Base-by-base conservation (phyloP, 805 yeast genomes). In the Barnettozyma californica region DNA sequence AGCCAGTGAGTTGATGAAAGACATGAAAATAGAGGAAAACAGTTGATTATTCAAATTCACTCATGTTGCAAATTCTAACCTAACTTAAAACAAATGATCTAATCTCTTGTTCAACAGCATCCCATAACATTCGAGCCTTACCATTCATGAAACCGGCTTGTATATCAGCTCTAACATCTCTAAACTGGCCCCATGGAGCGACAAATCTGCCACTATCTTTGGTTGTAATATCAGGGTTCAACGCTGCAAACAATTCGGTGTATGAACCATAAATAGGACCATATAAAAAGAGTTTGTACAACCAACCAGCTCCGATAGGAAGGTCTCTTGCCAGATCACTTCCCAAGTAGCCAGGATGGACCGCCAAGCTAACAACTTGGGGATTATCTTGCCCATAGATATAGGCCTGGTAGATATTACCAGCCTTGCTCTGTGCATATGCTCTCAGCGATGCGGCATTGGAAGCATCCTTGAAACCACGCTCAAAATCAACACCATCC, bases 391-490 rank as follows among this genome's bases (percentile, higher is more conserved):
- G 48, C 1, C 67, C 53, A 72, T 74, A 74, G 41, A 62, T 57
- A 14, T 60, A 57, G 1, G 74, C 61, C 53, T 69, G 70, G 41
- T 67, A 63, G 25, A 68, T 53, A 45, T 65, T 64, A 29, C 68
- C 64, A 1, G 77, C 75, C 59, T 77, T 77, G 25, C 74, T 66
- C 56, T 73, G 75, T 4, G 69, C 72, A 54, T 77, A 55, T 10
- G 45, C 27, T 11, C 3, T 29, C 35, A 40, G 34, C 5, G 47
- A 31, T n/a, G 29, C 26, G 14, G 49, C 35, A 11, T 20, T 41
- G 4, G 55, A 45, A 9, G 53, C 54, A 29, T 56, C 46, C 31
- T 44, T 49, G 37, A 68, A 58, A 47, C 69, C 69, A 41, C 63
- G 67, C 51, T 65, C 62, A 40, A 68, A 54, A 19, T 73, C 63